Conservation (phyloP, 2,329 filamentous ascomycete species). For the Zymoseptoria ardabiliae region DNA sequence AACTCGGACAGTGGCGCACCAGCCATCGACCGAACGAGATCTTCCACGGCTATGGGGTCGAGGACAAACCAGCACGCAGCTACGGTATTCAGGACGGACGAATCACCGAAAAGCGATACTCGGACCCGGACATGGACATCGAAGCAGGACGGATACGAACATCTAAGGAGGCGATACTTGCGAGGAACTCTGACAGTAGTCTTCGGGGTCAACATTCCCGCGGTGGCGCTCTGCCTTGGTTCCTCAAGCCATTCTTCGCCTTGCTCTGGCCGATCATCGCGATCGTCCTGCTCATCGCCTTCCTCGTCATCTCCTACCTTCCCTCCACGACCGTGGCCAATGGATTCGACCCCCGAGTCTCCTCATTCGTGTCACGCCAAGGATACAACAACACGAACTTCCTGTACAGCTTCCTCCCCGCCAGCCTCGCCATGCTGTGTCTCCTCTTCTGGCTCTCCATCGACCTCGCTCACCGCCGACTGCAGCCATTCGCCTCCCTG, state of each 20-base stretch:
- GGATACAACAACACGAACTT: constrained; percentile 86
- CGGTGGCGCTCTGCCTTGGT: constrained; percentile 55
- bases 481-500: constrained; percentile 64
- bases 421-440: constrained; percentile 58
- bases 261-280: constrained; percentile 57
- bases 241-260: constrained; percentile 60
- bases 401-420: constrained; percentile 70
- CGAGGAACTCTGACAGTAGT: constrained; percentile 3
- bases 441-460: constrained; percentile 61
- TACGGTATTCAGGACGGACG: constrained; percentile 46
- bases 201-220: background rate
- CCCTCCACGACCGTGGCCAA: constrained; percentile 56
- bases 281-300: constrained; percentile 56
- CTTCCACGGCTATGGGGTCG: constrained; percentile 74
- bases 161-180: constrained; percentile 25
- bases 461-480: constrained; percentile 57
- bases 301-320: constrained; percentile 69
- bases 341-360: constrained; percentile 66
- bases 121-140: constrained; percentile 26
- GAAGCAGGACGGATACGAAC: constrained; percentile 39
- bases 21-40: constrained; percentile 56
- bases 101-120: constrained; percentile 38
- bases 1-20: constrained; percentile 78
- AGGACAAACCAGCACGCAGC: constrained; percentile 44
- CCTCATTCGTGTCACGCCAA: constrained; percentile 33